Evolutionary conservation across 1,284 basidiomycete genomes (phyloP).

Genomic region (Cutaneotrichosporon mucoides): DNA sequence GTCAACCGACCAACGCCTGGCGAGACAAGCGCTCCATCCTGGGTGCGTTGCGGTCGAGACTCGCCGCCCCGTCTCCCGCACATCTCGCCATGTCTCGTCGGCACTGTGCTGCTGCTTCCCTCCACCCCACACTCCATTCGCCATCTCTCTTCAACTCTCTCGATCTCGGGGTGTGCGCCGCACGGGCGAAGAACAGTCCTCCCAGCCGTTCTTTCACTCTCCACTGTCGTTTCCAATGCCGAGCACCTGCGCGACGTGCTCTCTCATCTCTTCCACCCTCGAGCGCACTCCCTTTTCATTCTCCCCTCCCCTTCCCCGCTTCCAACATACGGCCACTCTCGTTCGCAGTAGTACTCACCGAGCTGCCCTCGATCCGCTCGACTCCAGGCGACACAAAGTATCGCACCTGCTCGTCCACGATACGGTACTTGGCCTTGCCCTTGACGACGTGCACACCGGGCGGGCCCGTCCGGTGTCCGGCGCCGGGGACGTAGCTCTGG

Average conservation of each 20-base stretch:
- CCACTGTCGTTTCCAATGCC: not conserved
- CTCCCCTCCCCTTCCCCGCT: not conserved
- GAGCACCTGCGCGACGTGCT: not conserved
- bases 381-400: conserved; percentile 71
- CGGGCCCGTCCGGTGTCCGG: conserved; percentile 75
- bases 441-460: conserved; percentile 73
- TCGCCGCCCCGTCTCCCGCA: no score
- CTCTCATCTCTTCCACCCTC: not conserved
- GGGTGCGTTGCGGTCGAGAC: no score
- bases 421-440: conserved; percentile 70
- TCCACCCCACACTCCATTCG: no score
- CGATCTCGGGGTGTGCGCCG: no score
- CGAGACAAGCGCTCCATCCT: no score
- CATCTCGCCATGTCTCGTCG: no score
- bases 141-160: no score
- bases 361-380: conserved; percentile 10
- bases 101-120: no score
- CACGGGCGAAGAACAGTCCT: not conserved
- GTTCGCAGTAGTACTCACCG: conserved; percentile 8
- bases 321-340: not conserved
- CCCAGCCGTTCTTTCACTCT: not conserved
- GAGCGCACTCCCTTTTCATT: not conserved
- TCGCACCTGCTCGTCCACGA: conserved; percentile 75
- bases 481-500: conserved; percentile 65
- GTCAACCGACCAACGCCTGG: no score